These are phyloP conservation scores for Acrocalymma vagum DNA, from an alignment of 2,329 filamentous ascomycete species.

Conservation along the genomic window DNA sequence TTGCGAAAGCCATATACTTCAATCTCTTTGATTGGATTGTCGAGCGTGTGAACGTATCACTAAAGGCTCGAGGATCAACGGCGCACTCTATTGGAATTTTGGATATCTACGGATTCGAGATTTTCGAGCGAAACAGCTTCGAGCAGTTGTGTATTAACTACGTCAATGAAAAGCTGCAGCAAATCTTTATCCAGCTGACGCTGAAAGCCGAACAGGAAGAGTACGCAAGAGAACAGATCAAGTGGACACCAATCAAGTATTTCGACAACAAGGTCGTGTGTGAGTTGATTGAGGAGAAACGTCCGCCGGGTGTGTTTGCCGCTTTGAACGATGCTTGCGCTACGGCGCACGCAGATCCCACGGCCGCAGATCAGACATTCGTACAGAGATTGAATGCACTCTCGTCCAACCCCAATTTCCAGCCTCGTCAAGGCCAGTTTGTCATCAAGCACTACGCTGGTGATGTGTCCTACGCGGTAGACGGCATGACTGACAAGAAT, in stretches of 20 bases:
- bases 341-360: slow-evolving; percentile 95
- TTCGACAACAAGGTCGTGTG: slow-evolving; percentile 99
- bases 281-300: slow-evolving; percentile 90
- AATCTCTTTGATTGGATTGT: slow-evolving; percentile 99
- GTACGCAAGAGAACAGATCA: slow-evolving; percentile 93
- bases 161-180: slow-evolving; percentile 98
- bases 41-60: slow-evolving; percentile 84
- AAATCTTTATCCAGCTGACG: slow-evolving; percentile 98
- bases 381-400: slow-evolving; percentile 92
- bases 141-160: slow-evolving; percentile 99
- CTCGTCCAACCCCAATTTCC: slow-evolving; percentile 85
- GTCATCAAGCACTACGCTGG: slow-evolving; percentile 99
- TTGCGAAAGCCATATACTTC: slow-evolving; percentile 95
- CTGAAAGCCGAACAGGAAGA: slow-evolving; percentile 97
- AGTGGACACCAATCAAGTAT: slow-evolving; percentile 99
- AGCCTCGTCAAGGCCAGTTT: slow-evolving; percentile 91
- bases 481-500: slow-evolving; percentile 99
- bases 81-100: slow-evolving; percentile 93
- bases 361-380: slow-evolving; percentile 93
- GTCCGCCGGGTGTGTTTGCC: slow-evolving; percentile 92
- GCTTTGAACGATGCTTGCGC: slow-evolving; percentile 97
- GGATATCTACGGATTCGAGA: slow-evolving; percentile 99
- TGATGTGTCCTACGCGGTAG: slow-evolving; percentile 92
- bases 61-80: slow-evolving; percentile 78
- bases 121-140: slow-evolving; percentile 98